Percentiles rank a stretch among this genome's conserved stretches.
Evolutionary conservation across 2,329 filamentous ascomycete genomes (phyloP).

Genomic region (Colletotrichum endophyticum): DNA sequence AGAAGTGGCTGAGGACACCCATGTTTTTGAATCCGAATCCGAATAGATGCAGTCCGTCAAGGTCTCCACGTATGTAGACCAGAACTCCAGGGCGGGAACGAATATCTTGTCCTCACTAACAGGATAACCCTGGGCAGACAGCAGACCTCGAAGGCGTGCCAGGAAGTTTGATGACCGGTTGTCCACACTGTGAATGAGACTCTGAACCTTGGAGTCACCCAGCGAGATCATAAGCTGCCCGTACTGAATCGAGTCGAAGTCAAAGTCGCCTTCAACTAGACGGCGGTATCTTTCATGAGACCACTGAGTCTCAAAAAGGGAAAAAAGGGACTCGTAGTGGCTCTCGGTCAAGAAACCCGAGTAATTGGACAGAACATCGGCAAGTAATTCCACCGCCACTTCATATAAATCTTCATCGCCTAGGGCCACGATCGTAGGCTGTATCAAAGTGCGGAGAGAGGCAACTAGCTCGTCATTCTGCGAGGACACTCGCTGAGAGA

Average conservation of each 20-base stretch:
- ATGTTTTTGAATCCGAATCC: slow-evolving; percentile 49
- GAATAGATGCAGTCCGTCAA: slow-evolving; percentile 64
- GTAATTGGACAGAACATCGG: slow-evolving; percentile 69
- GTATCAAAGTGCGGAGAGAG: slow-evolving; percentile 64
- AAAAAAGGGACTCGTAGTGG: slow-evolving; percentile 62
- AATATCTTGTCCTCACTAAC: slow-evolving; percentile 78
- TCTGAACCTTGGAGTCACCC: slow-evolving; percentile 67
- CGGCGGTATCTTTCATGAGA: slow-evolving; percentile 59
- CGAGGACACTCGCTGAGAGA: slow-evolving; percentile 69
- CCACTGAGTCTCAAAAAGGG: slow-evolving; percentile 67
- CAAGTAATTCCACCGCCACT: slow-evolving; percentile 66
- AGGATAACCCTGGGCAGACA: slow-evolving; percentile 69
- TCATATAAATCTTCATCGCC: slow-evolving; percentile 63
- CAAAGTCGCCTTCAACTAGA: slow-evolving; percentile 64
- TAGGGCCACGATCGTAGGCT: slow-evolving; percentile 65
- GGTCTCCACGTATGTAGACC: slow-evolving; percentile 77
- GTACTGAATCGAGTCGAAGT: slow-evolving; percentile 69
- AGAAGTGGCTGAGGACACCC: slow-evolving; percentile 63
- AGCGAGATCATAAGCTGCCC: slow-evolving; percentile 72
- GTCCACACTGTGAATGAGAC: slow-evolving; percentile 59
- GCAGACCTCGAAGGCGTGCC: slow-evolving; percentile 65
- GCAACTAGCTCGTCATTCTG: slow-evolving; percentile 61
- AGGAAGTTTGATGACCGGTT: slow-evolving; percentile 59
- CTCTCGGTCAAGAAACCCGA: slow-evolving; percentile 64
- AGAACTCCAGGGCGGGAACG: slow-evolving; percentile 78